These are phyloP conservation scores for Fusarium neocosmosporiellum DNA, from an alignment of 2,329 filamentous ascomycete species.

Conservation along the genomic window DNA sequence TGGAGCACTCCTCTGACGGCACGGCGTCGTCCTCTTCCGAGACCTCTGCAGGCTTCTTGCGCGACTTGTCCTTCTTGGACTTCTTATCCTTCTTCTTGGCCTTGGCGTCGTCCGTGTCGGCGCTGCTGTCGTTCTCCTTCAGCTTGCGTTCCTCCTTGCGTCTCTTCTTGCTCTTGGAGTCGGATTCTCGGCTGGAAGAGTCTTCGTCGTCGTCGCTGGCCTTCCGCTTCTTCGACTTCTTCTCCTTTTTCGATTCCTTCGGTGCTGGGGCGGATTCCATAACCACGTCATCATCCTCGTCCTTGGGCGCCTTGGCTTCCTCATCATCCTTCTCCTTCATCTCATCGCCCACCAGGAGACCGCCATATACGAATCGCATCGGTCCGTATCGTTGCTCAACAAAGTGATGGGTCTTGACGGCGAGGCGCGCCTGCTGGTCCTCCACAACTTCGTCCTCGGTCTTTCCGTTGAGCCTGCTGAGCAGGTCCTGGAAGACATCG, in stretches of 20 bases:
- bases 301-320: conserved; percentile 21
- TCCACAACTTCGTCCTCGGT: conserved; percentile 77
- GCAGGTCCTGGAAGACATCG: conserved; percentile 84
- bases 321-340: conserved; percentile 54
- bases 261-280: conserved; percentile 35
- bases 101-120: conserved; percentile 32
- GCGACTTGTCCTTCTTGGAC: conserved; percentile 55
- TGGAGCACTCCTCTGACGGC: conserved; percentile 44
- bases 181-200: conserved; percentile 44
- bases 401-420: conserved; percentile 78
- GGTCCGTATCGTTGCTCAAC: conserved; percentile 80
- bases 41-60: conserved; percentile 33
- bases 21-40: conserved; percentile 38
- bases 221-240: conserved; percentile 64
- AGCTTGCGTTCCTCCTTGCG: conserved; percentile 51
- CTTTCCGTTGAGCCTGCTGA: conserved; percentile 92
- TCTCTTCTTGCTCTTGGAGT: conserved; percentile 51
- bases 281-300: conserved; percentile 36
- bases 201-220: conserved; percentile 52
- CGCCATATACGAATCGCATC: conserved; percentile 90
- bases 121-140: conserved; percentile 42
- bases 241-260: conserved; percentile 53
- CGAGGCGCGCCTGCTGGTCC: conserved; percentile 75
- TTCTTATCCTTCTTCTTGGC: conserved; percentile 52
- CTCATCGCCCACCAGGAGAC: conserved; percentile 71